A percentile compares a stretch with the other conserved stretches of the same genome.
Conservation (phyloP, 805 yeast species). For the Lipomyces yamanashiensis region DNA sequence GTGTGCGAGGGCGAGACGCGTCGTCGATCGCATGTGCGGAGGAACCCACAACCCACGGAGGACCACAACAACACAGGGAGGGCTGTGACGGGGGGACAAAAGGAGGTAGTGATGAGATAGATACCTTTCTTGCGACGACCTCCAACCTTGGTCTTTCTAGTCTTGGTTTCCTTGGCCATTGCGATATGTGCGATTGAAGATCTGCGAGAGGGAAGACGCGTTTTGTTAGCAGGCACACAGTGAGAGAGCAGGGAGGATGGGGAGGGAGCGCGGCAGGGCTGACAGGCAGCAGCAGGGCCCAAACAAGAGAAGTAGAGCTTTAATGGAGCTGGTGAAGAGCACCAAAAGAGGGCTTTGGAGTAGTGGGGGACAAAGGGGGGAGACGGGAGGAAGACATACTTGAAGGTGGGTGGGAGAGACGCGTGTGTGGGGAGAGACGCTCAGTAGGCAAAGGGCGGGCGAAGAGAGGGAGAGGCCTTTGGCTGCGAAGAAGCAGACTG, state of each 20-base stretch:
- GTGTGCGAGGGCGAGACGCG: constrained; percentile 7
- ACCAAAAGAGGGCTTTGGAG: too few relatives aligned
- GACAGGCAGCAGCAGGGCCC: constrained; percentile 2
- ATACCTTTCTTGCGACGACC: constrained; percentile 39
- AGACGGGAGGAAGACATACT: constrained; percentile 1
- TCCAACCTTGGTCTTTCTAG: constrained; percentile 37
- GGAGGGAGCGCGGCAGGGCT: not conserved
- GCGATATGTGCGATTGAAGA: not conserved
- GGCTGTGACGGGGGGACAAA: constrained; percentile 1
- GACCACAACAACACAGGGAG: not conserved
- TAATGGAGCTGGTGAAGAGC: too few relatives aligned
- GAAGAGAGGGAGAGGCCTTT: constrained; percentile 2
- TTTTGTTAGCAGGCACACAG: constrained; percentile 5
- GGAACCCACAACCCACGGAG: not conserved
- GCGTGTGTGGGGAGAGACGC: constrained; percentile 7
- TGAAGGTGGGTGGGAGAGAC: not conserved
- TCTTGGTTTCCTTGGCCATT: constrained; percentile 37
- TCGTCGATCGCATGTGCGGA: not conserved
- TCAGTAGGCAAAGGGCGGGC: constrained; percentile 3
- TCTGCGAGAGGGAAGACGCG: constrained; percentile 15
- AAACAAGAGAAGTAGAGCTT: constrained; percentile 1
- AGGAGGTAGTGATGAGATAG: constrained; percentile 3
- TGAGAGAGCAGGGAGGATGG: not conserved
- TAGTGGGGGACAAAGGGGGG: not conserved
- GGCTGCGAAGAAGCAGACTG: constrained; percentile 22